Evolutionary conservation across 768 basidiomycete species (phyloP).

Genomic region (Termitomyces sp.): DNA sequence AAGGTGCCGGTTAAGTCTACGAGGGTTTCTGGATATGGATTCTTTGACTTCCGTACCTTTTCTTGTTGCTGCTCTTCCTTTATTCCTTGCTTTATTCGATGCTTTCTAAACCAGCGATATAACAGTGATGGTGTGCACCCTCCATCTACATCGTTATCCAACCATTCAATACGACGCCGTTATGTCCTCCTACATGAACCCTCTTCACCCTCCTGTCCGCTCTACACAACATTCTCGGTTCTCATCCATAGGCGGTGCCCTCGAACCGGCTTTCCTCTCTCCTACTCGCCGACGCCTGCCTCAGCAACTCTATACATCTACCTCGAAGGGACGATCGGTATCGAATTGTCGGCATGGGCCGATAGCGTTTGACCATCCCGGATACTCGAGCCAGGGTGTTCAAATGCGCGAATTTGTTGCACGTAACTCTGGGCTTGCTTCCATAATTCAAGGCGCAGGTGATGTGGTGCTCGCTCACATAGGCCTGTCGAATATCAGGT

Average conservation of each 20-base stretch:
- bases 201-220: neutral
- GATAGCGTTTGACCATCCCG: slow-evolving; percentile 39
- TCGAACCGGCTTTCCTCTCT: slow-evolving; percentile 22
- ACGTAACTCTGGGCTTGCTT: slow-evolving; percentile 28
- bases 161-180: no score
- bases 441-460: slow-evolving; percentile 34
- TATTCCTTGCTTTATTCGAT: no score
- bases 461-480: slow-evolving; percentile 37
- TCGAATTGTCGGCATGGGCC: slow-evolving; percentile 19
- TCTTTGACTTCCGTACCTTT: no score
- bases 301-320: slow-evolving; percentile 22
- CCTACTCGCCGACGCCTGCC: slow-evolving; percentile 34
- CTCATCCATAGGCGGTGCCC: slow-evolving; percentile 20
- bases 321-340: slow-evolving; percentile 18
- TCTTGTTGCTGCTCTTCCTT: no score
- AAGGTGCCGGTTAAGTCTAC: no score
- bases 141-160: no score
- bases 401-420: slow-evolving; percentile 42
- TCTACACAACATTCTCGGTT: neutral
- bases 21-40: no score
- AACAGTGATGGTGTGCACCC: no score
- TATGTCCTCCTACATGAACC: no score
- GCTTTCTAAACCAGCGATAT: no score
- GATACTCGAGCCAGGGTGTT: slow-evolving; percentile 39
- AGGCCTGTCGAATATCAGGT: slow-evolving; percentile 33